phyloP scores from a whole-genome alignment of 176 grass and related monocot species.

The Aegilops speltoides region DNA sequence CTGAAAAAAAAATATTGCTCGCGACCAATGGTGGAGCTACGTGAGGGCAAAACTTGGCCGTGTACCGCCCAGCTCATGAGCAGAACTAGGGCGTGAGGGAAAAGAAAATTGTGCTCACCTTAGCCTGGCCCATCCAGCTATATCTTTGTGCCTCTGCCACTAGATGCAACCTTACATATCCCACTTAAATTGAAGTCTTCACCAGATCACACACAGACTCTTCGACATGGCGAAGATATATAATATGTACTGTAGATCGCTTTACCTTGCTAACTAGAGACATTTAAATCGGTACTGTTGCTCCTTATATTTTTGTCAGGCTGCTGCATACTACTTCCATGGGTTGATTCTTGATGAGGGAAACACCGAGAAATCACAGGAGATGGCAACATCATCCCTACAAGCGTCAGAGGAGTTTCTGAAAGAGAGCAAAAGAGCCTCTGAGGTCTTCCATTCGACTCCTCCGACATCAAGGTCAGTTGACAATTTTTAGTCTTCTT shows the following conservation, averaged over 20 bases:
- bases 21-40: neutral
- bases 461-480: slow-evolving; percentile 71
- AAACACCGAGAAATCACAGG: slow-evolving; percentile 65
- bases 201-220: neutral
- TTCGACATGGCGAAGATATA: neutral
- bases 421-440: slow-evolving; percentile 74
- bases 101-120: neutral
- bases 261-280: neutral
- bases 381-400: slow-evolving; percentile 59
- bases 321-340: slow-evolving; percentile 85
- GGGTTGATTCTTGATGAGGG: slow-evolving; percentile 86
- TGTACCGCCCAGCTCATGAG: too few relatives aligned
- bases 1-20: neutral
- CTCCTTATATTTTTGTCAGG: slow-evolving; percentile 34
- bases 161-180: neutral
- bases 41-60: too few relatives aligned
- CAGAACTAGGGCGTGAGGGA: too few relatives aligned
- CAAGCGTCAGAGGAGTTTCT: slow-evolving; percentile 82
- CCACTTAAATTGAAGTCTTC: neutral
- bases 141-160: neutral
- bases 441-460: slow-evolving; percentile 54
- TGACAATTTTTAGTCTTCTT: neutral
- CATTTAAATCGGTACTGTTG: neutral
- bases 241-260: neutral
- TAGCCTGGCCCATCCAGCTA: neutral